Evolutionary conservation across 768 basidiomycete species (phyloP).

Genomic region (Leccinum disarticulatum): DNA sequence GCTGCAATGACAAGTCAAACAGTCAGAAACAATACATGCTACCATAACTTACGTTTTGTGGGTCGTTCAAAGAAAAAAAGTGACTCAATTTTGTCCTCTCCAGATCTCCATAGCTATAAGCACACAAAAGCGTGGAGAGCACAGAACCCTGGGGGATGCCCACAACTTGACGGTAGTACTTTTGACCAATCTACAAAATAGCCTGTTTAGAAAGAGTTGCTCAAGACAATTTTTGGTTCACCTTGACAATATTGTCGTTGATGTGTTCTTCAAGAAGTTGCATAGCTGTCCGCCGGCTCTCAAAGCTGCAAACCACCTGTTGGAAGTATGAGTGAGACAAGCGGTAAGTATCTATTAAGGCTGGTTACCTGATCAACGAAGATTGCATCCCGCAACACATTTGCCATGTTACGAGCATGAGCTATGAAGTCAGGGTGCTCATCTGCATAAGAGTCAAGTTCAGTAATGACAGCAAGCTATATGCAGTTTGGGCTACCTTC

Average conservation of each 20-base stretch:
- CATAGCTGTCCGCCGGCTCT: conserved; percentile 58
- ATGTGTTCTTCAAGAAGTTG: conserved; percentile 86
- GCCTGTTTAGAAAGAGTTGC: conserved; percentile 1
- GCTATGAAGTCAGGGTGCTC: conserved; percentile 74
- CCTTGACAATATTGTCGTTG: conserved; percentile 90
- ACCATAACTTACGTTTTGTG: conserved; percentile 54
- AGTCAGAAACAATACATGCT: neutral
- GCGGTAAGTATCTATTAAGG: neutral
- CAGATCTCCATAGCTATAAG: conserved; percentile 92
- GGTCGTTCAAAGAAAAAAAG: conserved; percentile 52
- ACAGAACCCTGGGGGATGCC: conserved; percentile 98
- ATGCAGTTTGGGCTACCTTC: conserved; percentile 46
- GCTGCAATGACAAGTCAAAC: conserved; percentile 38
- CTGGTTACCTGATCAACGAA: conserved; percentile 77
- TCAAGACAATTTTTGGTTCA: conserved; percentile 20
- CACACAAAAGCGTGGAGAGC: conserved; percentile 89
- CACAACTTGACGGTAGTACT: conserved; percentile 80
- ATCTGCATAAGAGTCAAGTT: conserved; percentile 42
- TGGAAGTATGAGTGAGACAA: neutral
- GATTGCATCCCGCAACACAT: conserved; percentile 66
- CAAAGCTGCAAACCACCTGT: conserved; percentile 54
- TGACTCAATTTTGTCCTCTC: conserved; percentile 50
- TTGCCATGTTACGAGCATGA: conserved; percentile 67
- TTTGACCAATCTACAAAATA: conserved; percentile 63
- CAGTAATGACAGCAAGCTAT: neutral